Evolutionary conservation across 2,329 filamentous ascomycete species (phyloP), one percentile per base, ranked within the genome.

Genomic region (Microdochium nivale): DNA sequence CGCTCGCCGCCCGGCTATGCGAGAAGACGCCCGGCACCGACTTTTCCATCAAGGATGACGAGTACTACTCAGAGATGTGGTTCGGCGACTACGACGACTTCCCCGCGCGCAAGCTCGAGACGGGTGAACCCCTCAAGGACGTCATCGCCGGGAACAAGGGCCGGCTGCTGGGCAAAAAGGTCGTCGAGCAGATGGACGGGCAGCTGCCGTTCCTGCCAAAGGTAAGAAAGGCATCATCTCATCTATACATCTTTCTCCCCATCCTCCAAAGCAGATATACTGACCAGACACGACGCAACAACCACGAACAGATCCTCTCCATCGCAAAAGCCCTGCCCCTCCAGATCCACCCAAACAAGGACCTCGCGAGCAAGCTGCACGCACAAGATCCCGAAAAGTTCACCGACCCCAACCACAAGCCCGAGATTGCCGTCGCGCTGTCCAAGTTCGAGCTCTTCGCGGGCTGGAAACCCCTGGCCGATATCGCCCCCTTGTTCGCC

Each of bases 181-280:
- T 84, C 3, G 68, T 81, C 4, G 66, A 81, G 21, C 80, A 81
- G 50, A 84, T 85, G 52, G 84, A 80, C 47, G 70, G 71, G 2
- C 83, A 87, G 56, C 70, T 91, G 2, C 87, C 86, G 1, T 91
- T 82, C 63, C 71, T 90, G 0, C 86, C 86, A 9, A 91, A 90
- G 71, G 80, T 76, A 59, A 37, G 60, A n/a, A n/a, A n/a, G n/a
- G n/a, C n/a, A n/a, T n/a, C n/a, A n/a, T n/a, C n/a, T n/a, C n/a
- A n/a, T n/a, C n/a, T n/a, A n/a, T n/a, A n/a, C n/a, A n/a, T n/a
- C n/a, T n/a, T n/a, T n/a, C n/a, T n/a, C n/a, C n/a, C n/a, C n/a
- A n/a, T n/a, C n/a, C n/a, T n/a, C n/a, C n/a, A n/a, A n/a, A n/a
- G n/a, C n/a, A n/a, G n/a, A n/a, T n/a, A n/a, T n/a, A n/a, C n/a